These are phyloP conservation scores for Eragrostis tef DNA, from an alignment of 202 grass and related monocot genomes.

Conservation along the genomic window DNA sequence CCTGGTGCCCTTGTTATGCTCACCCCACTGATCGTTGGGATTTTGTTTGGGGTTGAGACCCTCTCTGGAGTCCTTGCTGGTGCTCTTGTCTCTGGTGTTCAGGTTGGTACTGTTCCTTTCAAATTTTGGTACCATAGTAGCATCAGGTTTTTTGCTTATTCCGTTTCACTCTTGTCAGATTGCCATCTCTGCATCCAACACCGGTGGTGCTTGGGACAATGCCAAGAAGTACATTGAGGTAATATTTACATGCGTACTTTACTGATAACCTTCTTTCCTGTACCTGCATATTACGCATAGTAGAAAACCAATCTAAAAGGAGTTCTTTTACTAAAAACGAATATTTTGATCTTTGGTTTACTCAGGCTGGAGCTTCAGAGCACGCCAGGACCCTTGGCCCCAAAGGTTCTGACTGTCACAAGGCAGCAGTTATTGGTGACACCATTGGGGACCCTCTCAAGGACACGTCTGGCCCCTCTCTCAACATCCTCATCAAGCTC, in stretches of 20 bases:
- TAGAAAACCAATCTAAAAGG: neutral
- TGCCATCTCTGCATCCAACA: constrained; percentile 72
- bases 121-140: constrained; percentile 14
- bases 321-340: neutral
- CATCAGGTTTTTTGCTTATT: constrained; percentile 1
- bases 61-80: constrained; percentile 73
- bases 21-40: constrained; percentile 75
- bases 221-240: constrained; percentile 88
- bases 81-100: constrained; percentile 81
- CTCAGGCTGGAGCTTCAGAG: constrained; percentile 85
- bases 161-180: constrained; percentile 43
- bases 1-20: constrained; percentile 79
- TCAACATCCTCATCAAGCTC: constrained; percentile 94
- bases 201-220: constrained; percentile 79
- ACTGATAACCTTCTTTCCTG: neutral
- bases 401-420: constrained; percentile 79
- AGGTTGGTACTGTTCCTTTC: constrained; percentile 52
- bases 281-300: neutral
- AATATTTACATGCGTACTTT: constrained; percentile 19
- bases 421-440: constrained; percentile 81
- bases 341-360: constrained; percentile 26
- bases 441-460: constrained; percentile 85
- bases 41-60: constrained; percentile 80
- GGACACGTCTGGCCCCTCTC: constrained; percentile 82
- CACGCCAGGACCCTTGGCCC: constrained; percentile 73